phyloP scores from a whole-genome alignment of 768 basidiomycete genomes.

The Hericium alpestre region DNA sequence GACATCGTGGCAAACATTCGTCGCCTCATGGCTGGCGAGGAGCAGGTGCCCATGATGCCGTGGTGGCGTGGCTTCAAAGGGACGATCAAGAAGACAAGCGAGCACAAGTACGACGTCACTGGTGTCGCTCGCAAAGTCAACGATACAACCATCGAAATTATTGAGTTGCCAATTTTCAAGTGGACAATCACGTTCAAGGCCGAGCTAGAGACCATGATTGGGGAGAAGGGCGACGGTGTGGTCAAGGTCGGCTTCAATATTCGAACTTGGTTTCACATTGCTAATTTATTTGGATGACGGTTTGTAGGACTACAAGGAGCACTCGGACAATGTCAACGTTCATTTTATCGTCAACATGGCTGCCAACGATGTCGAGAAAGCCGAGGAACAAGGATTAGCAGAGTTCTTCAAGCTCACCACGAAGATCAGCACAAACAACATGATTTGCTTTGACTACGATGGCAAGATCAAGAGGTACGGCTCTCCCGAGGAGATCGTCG shows the following conservation, averaged over 20 bases:
- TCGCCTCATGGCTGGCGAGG: constrained; percentile 77
- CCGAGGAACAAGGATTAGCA: constrained; percentile 77
- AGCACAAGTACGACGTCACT: constrained; percentile 77
- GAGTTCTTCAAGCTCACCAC: constrained; percentile 86
- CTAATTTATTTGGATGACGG: background rate
- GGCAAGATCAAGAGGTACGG: constrained; percentile 93
- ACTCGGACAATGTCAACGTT: constrained; percentile 86
- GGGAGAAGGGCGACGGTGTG: constrained; percentile 69
- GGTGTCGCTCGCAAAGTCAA: constrained; percentile 70
- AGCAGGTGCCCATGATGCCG: constrained; percentile 76
- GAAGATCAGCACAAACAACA: constrained; percentile 85
- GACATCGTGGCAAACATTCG: constrained; percentile 87
- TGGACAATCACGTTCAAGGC: constrained; percentile 93
- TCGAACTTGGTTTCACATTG: background rate
- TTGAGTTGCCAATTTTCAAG: constrained; percentile 86
- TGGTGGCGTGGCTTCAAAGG: constrained; percentile 98
- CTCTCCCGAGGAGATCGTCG: constrained; percentile 81
- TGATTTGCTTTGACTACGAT: constrained; percentile 97
- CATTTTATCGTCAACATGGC: constrained; percentile 80
- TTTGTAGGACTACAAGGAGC: constrained; percentile 87
- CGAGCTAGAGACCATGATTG: constrained; percentile 83
- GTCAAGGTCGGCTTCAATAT: constrained; percentile 51
- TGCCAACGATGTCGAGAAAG: constrained; percentile 72
- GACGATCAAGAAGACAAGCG: constrained; percentile 66
- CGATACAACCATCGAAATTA: constrained; percentile 88